Evolutionary conservation across 345 rosid species (phyloP).

Genomic region (Citrus cavaleriei): DNA sequence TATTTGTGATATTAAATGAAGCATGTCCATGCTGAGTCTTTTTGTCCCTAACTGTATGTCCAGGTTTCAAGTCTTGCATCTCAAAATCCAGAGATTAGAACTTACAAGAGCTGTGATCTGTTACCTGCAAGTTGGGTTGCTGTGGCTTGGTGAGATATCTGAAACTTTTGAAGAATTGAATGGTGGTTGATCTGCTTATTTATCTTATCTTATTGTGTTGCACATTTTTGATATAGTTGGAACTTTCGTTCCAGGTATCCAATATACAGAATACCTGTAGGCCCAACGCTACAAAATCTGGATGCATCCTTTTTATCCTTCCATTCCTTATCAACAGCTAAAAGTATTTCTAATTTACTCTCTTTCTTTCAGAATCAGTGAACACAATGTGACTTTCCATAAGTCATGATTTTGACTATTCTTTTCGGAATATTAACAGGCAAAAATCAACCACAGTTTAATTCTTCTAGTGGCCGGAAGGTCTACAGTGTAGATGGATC

Average conservation of each 20-base stretch:
- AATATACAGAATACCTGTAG: constrained; percentile 80
- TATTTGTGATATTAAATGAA: background rate
- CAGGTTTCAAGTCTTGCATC: constrained; percentile 57
- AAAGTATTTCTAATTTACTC: constrained; percentile 34
- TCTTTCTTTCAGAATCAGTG: background rate
- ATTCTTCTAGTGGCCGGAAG: constrained; percentile 25
- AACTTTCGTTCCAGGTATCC: constrained; percentile 62
- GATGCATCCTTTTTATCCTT: constrained; percentile 83
- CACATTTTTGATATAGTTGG: background rate
- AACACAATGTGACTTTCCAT: background rate
- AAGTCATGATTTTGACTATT: background rate
- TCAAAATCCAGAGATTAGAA: constrained; percentile 57
- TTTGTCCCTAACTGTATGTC: background rate
- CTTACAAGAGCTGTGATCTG: constrained; percentile 71
- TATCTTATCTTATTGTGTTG: background rate
- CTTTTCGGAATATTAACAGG: constrained; percentile 24
- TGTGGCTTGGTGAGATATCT: constrained; percentile 68
- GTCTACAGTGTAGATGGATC: constrained; percentile 30
- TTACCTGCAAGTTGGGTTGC: constrained; percentile 77
- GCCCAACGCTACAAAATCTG: constrained; percentile 65
- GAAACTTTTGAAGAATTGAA: background rate
- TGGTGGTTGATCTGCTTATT: constrained; percentile 3
- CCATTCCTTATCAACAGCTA: constrained; percentile 62
- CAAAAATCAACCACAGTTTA: constrained; percentile 29
- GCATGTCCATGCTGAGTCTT: background rate